phyloP scores from a whole-genome alignment of 257 asterid species.

The Jacaranda copaia region DNA sequence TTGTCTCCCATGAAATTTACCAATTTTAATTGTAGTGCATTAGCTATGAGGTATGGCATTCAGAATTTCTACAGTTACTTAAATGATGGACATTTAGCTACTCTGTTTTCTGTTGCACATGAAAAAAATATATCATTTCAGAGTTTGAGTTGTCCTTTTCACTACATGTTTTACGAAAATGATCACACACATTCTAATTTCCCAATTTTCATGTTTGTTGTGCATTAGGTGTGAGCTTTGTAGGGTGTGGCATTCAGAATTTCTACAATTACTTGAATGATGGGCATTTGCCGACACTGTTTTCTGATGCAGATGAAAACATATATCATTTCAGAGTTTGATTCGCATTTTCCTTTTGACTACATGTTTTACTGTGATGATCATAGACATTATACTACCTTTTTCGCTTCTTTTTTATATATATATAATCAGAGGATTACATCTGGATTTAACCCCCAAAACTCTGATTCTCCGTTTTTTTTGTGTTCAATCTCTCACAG shows the following conservation, averaged over 20 bases:
- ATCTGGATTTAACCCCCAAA: background rate
- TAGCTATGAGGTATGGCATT: background rate
- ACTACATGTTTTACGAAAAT: background rate
- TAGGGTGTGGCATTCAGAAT: background rate
- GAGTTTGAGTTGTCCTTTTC: background rate
- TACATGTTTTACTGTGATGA: background rate
- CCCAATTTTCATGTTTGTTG: too few relatives aligned
- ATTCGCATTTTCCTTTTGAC: background rate
- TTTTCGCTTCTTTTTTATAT: background rate
- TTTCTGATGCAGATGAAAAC: background rate
- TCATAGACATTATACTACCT: background rate
- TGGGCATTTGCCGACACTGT: background rate
- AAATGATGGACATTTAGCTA: background rate
- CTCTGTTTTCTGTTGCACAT: background rate
- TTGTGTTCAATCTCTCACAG: too few relatives aligned
- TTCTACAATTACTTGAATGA: background rate
- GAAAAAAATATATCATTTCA: background rate
- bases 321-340: background rate
- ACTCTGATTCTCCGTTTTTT: background rate
- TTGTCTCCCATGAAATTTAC: background rate
- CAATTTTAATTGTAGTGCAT: background rate
- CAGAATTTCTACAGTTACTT: background rate
- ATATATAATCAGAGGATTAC: background rate
- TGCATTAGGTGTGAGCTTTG: too few relatives aligned
- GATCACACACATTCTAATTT: background rate